These are phyloP conservation scores for Acrocalymma vagum DNA, from an alignment of 2,329 filamentous ascomycete genomes.

Conservation along the genomic window DNA sequence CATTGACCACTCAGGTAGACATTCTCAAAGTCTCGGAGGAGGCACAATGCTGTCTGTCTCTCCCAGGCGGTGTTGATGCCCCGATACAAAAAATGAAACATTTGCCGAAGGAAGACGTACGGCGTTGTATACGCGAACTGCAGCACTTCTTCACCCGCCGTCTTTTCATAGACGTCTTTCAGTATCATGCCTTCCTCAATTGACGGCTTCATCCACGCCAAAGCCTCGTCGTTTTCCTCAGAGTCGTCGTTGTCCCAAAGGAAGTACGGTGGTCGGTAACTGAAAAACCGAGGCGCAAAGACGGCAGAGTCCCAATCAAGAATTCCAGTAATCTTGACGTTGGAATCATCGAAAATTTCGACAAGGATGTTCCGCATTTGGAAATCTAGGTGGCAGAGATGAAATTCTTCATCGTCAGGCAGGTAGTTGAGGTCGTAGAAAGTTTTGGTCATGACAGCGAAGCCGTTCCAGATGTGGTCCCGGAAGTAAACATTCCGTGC, in stretches of 20 bases:
- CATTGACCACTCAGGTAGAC: too few species aligned
- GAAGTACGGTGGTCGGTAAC: constrained; percentile 21
- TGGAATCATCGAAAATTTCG: constrained; percentile 8
- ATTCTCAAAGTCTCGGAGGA: too few species aligned
- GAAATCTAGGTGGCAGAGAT: constrained; percentile 21
- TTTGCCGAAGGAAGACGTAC: constrained; percentile 20
- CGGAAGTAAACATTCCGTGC: too few species aligned
- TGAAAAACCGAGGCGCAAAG: constrained; percentile 27
- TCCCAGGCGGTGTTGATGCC: neutral
- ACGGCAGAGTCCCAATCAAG: constrained; percentile 32
- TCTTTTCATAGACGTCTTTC: constrained; percentile 33
- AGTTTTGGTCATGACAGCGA: constrained; percentile 11
- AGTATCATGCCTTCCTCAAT: constrained; percentile 17
- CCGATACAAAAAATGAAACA: constrained; percentile 2
- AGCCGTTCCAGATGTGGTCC: constrained; percentile 7
- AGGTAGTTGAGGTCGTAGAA: constrained; percentile 18
- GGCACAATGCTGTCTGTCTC: neutral
- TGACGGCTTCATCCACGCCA: constrained; percentile 13
- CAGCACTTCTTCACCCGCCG: constrained; percentile 26
- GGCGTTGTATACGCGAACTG: constrained; percentile 28
- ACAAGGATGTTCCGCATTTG: constrained; percentile 28
- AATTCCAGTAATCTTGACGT: constrained; percentile 25
- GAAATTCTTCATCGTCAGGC: constrained; percentile 13
- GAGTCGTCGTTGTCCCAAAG: constrained; percentile 19
- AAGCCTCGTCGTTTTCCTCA: constrained; percentile 17